Evolutionary conservation across 164 flowering plant species (phyloP), one percentile per base, ranked within the genome.

Genomic region (Vitis rupestris): DNA sequence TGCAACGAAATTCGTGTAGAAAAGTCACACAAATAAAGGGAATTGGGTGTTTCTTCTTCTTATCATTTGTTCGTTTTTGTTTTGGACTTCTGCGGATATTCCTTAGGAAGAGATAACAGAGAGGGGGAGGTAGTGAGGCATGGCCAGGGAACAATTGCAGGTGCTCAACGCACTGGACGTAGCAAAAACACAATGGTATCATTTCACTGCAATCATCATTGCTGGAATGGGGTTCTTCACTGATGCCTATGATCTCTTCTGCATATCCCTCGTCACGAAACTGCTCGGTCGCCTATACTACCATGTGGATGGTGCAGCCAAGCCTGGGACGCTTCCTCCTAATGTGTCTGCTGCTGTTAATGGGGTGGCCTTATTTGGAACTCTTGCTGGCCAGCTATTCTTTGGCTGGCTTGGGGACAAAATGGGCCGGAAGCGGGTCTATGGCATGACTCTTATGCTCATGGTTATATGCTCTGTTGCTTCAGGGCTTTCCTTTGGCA

Each of bases 221-320:
- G 93, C 97, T 11, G 97, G 97, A 23, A 91, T 91, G 97, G 97
- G 97, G 2, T 91, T 91, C 78, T 91, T 91, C 88, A 91, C 97
- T 0, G 97, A 91, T 61, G 94, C 97, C 10, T 91, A 91, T 48
- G 97, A 91, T 62, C 89, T 91, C 55, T 91, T 91, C 79, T 89
- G 97, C 84, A 83, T 91, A 64, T 91, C 97, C 16, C 87, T 91
- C 8, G 89, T 90, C 57, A 91, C 97, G 23, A 91, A 92, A 67
- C 67, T 92, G 65, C 86, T 92, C 3, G 95, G 97, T 12, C 92
- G 96, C 48, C 84, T 92, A 7, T 90, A 92, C 76, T 92, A 90
- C 79, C 83, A 80, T 29, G 83, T 80, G 1, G 75, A 66, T 0
- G 92, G 90, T 3, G 52, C 86, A 4, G 10, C 9, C 0, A 88